Percentiles rank a stretch among this genome's conserved stretches.
Conservation (phyloP, 441 rosid genomes). For the Jatropha podagrica region DNA sequence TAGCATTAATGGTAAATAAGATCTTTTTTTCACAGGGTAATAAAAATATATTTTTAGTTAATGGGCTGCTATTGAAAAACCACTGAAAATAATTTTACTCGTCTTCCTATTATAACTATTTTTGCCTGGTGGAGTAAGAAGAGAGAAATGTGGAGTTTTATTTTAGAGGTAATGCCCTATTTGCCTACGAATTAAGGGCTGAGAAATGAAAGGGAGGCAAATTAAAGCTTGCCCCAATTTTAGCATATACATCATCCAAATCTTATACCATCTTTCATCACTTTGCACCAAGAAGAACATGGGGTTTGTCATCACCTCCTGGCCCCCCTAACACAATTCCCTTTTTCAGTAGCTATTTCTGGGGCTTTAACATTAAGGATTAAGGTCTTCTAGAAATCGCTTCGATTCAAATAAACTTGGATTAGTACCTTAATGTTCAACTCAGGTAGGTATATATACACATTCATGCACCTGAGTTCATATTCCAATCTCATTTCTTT, state of each 20-base stretch:
- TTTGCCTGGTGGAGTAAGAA: neutral
- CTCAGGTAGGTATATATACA: constrained; percentile 10
- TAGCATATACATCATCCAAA: constrained; percentile 22
- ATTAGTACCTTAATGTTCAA: constrained; percentile 38
- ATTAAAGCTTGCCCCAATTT: constrained; percentile 29
- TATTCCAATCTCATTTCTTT: neutral
- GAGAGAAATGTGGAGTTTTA: neutral
- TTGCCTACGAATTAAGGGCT: constrained; percentile 36
- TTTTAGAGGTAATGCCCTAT: constrained; percentile 12
- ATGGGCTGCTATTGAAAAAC: too few species aligned
- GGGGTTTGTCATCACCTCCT: constrained; percentile 30
- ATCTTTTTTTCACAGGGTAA: neutral
- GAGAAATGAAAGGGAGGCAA: constrained; percentile 11
- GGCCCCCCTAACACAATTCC: constrained; percentile 29
- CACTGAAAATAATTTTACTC: neutral
- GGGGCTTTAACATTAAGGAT: constrained; percentile 37
- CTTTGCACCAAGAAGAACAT: constrained; percentile 19
- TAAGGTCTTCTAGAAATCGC: constrained; percentile 26
- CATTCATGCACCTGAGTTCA: neutral
- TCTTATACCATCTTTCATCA: constrained; percentile 16
- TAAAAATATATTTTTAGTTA: neutral
- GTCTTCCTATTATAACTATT: constrained; percentile 4
- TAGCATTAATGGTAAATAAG: too few species aligned
- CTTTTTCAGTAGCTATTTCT: constrained; percentile 29
- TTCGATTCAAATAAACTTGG: constrained; percentile 13